These are phyloP conservation scores for Phytophthora lateralis DNA, from an alignment of 352 stramenopile genomes.

Conservation along the genomic window DNA sequence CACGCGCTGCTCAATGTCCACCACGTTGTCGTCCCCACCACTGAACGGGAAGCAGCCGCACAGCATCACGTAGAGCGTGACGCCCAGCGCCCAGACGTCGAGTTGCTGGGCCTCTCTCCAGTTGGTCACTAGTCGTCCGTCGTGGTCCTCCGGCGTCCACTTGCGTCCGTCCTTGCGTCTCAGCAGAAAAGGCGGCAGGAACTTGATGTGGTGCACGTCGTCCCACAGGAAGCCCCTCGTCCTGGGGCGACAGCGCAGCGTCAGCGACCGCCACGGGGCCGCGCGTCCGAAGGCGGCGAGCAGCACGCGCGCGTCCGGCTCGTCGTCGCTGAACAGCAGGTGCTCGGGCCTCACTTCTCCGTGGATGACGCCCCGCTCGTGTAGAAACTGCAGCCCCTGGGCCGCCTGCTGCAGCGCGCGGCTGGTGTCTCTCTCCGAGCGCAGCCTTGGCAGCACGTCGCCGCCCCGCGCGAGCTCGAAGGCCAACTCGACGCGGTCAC, in stretches of 20 bases:
- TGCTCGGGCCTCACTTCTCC: constrained; percentile 78
- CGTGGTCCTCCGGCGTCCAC: constrained; percentile 18
- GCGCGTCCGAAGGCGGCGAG: constrained; percentile 72
- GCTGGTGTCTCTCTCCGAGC: constrained; percentile 63
- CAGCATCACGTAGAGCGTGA: constrained; percentile 76
- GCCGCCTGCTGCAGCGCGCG: constrained; percentile 51
- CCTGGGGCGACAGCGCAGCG: constrained; percentile 26
- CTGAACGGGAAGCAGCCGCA: constrained; percentile 67
- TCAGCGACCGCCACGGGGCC: constrained; percentile 45
- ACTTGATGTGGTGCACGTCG: constrained; percentile 58
- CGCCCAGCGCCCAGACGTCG: constrained; percentile 74
- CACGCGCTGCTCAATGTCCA: constrained; percentile 33
- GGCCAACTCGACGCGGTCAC: constrained; percentile 62
- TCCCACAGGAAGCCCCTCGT: constrained; percentile 54
- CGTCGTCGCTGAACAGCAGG: constrained; percentile 69
- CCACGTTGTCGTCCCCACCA: constrained; percentile 18
- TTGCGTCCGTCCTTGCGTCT: constrained; percentile 20
- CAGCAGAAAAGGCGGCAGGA: constrained; percentile 69
- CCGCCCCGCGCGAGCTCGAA: constrained; percentile 78
- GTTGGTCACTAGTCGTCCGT: constrained; percentile 31
- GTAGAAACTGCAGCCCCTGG: constrained; percentile 61
- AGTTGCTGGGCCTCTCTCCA: constrained; percentile 71
- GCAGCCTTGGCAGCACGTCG: constrained; percentile 57
- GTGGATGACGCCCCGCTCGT: constrained; percentile 56
- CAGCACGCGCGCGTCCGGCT: constrained; percentile 66